These are phyloP conservation scores for Aspergillus homomorphus DNA, from an alignment of 495 filamentous ascomycete genomes.

Conservation along the genomic window DNA sequence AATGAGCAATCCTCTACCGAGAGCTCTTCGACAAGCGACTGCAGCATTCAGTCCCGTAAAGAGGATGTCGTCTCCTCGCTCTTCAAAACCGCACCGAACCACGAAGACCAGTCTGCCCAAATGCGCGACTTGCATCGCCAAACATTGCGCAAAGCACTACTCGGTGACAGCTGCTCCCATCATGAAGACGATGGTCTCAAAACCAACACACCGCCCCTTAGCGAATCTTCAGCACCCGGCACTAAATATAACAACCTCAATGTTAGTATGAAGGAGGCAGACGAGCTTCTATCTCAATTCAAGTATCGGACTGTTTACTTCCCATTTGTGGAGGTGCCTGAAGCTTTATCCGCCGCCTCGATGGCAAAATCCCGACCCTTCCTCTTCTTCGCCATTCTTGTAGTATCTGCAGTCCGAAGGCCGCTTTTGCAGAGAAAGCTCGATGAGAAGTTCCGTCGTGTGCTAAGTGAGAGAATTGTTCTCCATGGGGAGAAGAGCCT, in stretches of 20 bases:
- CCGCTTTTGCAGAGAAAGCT: neutral
- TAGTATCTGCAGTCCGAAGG: neutral
- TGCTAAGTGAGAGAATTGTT: conserved; percentile 1
- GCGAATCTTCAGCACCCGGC: too few species aligned
- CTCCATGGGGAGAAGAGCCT: conserved; percentile 1
- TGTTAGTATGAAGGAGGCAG: neutral
- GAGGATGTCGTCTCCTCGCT: neutral
- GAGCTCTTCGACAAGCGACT: neutral
- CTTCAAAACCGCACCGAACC: neutral
- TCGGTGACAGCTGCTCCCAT: neutral
- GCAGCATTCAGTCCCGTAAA: neutral
- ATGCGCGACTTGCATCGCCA: neutral
- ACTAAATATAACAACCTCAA: neutral
- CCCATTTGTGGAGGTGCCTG: neutral
- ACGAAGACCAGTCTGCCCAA: neutral
- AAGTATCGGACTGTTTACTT: neutral
- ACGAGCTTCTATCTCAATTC: neutral
- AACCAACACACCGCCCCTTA: neutral
- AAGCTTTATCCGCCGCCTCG: neutral
- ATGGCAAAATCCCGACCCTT: neutral
- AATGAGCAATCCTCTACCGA: neutral
- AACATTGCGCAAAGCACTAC: neutral
- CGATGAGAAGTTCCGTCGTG: neutral
- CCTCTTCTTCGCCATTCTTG: conserved; percentile 1
- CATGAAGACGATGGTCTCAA: neutral